These are phyloP conservation scores for Cupressus sempervirens DNA, from an alignment of 75 land plant species.

Conservation along the genomic window DNA sequence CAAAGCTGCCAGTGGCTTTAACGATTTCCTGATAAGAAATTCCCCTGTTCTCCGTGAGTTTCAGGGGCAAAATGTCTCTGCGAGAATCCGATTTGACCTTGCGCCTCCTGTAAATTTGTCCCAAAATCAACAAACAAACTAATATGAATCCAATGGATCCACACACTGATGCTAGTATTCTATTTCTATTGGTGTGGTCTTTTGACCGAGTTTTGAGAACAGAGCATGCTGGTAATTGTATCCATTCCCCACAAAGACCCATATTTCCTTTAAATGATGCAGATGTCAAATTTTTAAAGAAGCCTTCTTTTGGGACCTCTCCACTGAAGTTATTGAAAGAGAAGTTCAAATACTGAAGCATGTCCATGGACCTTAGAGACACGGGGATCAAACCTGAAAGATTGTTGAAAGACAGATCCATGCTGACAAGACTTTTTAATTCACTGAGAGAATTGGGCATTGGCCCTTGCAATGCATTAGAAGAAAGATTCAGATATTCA, in stretches of 20 bases:
- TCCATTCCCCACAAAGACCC: too few species aligned
- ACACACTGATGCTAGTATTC: background rate
- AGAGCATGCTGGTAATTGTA: constrained; percentile 6
- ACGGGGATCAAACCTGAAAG: background rate
- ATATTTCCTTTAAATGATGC: too few species aligned
- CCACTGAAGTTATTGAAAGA: constrained; percentile 3
- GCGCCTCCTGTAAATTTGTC: background rate
- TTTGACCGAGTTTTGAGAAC: background rate
- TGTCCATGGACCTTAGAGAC: background rate
- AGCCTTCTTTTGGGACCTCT: too few species aligned
- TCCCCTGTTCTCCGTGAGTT: background rate
- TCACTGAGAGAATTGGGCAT: too few species aligned
- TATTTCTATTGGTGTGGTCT: background rate
- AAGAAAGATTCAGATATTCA: too few species aligned
- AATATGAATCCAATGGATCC: too few species aligned
- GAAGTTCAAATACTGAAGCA: background rate
- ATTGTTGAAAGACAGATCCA: background rate
- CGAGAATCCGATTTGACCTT: background rate
- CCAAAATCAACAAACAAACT: too few species aligned
- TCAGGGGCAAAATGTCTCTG: background rate
- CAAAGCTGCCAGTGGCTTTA: too few species aligned
- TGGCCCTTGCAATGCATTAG: too few species aligned
- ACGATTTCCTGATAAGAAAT: too few species aligned
- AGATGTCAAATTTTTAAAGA: too few species aligned
- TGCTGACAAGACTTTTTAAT: too few species aligned